Evolutionary conservation across 2,329 filamentous ascomycete species (phyloP), one percentile per base, ranked within the genome.

Genomic region (Cytospora mali): DNA sequence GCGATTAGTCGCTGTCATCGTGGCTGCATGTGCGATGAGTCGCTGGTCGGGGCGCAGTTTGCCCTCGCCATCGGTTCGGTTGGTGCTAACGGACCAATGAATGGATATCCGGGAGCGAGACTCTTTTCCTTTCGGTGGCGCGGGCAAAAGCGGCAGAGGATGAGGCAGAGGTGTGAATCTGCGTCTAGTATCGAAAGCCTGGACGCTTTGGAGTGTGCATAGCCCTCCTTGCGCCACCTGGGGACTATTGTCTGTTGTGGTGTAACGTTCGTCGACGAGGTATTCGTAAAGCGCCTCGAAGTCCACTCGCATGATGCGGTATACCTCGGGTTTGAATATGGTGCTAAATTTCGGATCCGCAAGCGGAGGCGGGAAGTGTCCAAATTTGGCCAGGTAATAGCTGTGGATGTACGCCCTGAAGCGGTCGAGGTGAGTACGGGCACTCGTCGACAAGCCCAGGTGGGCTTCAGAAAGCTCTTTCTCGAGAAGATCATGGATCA

Each of bases 241-340:
- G 1, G 86, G 82, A 58, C 79, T 80, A n/a, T 75, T 76, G 42
- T 83, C 75, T 13, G 79, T 76, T 4, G 75, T 72, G 0, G 81
- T 83, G 25, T 83, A 85, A 3, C 75, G 76, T 6, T 80, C 77
- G 68, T 95, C 90, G 0, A 89, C 89, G 0, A 95, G 79, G 54
- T 89, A 87, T 33, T 88, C 80, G 72, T 93, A 92, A 0, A 94
- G 76, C 2, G 82, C 85, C 56, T 86, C 81, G 67, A 95, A 93
- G 67, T 94, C 91, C 35, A 80, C 76, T 48, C 84, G 82, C 84
- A 94, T 88, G 4, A 79, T 77, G 33, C 77, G 77, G 68, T 87
- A 87, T 1, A 89, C 73, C 23, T 79, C 75, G 42, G 86, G 84
- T 18, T 86, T 81, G 66, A 88, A 89, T 1, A 81, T 73, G 7